Conservation (phyloP, 2,329 filamentous ascomycete species). For the Sporothrix brasiliensis region DNA sequence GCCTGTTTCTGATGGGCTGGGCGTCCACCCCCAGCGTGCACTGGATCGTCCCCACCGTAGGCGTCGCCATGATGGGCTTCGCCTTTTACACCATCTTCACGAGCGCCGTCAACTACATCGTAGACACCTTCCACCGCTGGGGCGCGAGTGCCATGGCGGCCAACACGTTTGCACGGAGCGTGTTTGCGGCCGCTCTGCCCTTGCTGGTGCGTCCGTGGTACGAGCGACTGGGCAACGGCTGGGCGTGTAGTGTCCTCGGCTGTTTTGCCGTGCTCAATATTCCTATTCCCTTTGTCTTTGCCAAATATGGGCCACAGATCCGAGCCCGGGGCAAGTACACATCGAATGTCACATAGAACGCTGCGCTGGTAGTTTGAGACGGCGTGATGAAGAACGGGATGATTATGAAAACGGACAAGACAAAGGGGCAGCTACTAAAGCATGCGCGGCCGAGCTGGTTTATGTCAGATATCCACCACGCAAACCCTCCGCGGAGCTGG, state of each 20-base stretch:
- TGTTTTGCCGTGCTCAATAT: constrained; percentile 52
- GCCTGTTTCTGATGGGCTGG: constrained; percentile 13
- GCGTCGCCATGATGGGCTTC: constrained; percentile 32
- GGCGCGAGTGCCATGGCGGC: constrained; percentile 66
- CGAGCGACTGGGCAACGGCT: constrained; percentile 61
- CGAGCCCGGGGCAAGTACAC: constrained; percentile 15
- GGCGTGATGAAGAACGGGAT: no score
- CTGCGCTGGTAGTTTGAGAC: no score
- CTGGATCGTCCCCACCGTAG: neutral
- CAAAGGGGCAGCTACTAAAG: neutral
- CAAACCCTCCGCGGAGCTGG: neutral
- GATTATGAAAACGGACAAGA: no score
- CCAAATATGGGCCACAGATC: neutral
- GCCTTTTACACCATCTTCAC: constrained; percentile 54
- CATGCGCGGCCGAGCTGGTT: neutral
- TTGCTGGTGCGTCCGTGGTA: constrained; percentile 64
- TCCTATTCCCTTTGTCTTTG: constrained; percentile 53
- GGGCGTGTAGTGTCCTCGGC: constrained; percentile 56
- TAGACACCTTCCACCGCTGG: constrained; percentile 58
- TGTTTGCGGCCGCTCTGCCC: constrained; percentile 62
- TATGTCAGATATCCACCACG: neutral
- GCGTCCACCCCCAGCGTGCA: neutral
- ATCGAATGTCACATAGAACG: neutral
- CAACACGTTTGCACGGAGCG: constrained; percentile 60
- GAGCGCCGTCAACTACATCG: constrained; percentile 57